A percentile compares a stretch with the other conserved stretches of the same genome.
phyloP scores from a whole-genome alignment of 306 rosid genomes.

The Amphicarpaea edgeworthii region DNA sequence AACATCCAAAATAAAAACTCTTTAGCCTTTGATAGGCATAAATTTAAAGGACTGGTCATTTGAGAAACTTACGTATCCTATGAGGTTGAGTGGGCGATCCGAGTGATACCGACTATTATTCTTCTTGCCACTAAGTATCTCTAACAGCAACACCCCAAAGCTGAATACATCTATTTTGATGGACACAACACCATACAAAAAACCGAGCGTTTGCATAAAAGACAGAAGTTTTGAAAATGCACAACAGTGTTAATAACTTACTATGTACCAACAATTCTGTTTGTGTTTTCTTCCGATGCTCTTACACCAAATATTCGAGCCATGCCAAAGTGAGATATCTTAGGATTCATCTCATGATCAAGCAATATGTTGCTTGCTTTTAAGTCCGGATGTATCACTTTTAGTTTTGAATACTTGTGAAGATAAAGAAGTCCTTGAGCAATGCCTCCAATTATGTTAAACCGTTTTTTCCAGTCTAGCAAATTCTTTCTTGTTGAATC shows the following conservation, averaged over 20 bases:
- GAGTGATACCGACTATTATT: slow-evolving; percentile 2
- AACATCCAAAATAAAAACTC: neutral
- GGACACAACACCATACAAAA: slow-evolving; percentile 51
- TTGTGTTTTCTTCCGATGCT: slow-evolving; percentile 46
- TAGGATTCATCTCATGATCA: slow-evolving; percentile 53
- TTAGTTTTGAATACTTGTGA: slow-evolving; percentile 54
- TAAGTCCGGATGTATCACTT: slow-evolving; percentile 50
- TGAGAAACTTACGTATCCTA: slow-evolving; percentile 43
- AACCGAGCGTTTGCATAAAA: no score
- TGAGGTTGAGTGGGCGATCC: slow-evolving; percentile 21
- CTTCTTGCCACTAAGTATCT: slow-evolving; percentile 45
- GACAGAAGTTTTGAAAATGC: neutral
- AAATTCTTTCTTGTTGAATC: slow-evolving; percentile 29
- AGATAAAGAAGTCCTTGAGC: slow-evolving; percentile 28
- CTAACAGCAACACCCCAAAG: slow-evolving; percentile 49
- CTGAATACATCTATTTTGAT: slow-evolving; percentile 52
- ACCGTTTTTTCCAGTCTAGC: slow-evolving; percentile 48
- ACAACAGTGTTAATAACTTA: slow-evolving; percentile 40
- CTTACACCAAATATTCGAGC: slow-evolving; percentile 48
- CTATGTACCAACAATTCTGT: slow-evolving; percentile 52
- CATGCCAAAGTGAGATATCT: slow-evolving; percentile 59
- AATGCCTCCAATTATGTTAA: neutral
- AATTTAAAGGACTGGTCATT: neutral
- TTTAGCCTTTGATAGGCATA: neutral
- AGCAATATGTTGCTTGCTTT: slow-evolving; percentile 18